These are phyloP conservation scores for Cystobasidium ongulense DNA, from an alignment of 768 basidiomycete species.

Conservation along the genomic window DNA sequence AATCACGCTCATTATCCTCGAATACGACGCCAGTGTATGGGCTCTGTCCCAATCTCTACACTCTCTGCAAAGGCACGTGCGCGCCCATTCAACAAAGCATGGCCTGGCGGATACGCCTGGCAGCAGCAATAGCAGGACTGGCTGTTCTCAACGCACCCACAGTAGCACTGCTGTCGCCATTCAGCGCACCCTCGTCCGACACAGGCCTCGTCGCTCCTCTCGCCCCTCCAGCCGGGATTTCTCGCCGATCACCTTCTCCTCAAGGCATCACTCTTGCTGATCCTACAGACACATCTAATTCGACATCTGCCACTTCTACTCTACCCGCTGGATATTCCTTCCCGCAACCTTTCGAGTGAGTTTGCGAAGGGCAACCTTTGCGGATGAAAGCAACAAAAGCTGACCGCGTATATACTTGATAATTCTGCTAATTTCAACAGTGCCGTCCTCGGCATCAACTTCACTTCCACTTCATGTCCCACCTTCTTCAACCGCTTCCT, in stretches of 20 bases:
- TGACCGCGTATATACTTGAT: not conserved
- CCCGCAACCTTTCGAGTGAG: conserved; percentile 21
- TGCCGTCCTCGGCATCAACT: conserved; percentile 57
- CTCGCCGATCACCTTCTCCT: not conserved
- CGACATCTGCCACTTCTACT: not conserved
- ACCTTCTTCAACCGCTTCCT: conserved; percentile 54
- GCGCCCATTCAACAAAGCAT: not conserved
- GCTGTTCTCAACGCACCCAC: not conserved
- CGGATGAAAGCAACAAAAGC: not conserved
- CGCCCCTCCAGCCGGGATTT: not conserved
- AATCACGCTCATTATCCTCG: too few relatives aligned
- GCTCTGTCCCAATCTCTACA: not conserved
- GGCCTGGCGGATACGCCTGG: not conserved
- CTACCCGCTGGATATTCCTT: conserved; percentile 2
- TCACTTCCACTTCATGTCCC: conserved; percentile 58
- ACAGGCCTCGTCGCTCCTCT: not conserved
- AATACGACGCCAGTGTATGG: too few relatives aligned
- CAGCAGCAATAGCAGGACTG: not conserved
- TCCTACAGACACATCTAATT: not conserved
- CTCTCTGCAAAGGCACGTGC: not conserved
- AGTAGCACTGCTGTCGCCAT: too few relatives aligned
- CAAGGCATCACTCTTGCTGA: not conserved
- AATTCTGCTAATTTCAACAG: too few relatives aligned
- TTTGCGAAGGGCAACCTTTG: not conserved
- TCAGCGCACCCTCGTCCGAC: not conserved